Base-by-base conservation (phyloP, 495 filamentous ascomycete genomes). In the Glonium stellatum region DNA sequence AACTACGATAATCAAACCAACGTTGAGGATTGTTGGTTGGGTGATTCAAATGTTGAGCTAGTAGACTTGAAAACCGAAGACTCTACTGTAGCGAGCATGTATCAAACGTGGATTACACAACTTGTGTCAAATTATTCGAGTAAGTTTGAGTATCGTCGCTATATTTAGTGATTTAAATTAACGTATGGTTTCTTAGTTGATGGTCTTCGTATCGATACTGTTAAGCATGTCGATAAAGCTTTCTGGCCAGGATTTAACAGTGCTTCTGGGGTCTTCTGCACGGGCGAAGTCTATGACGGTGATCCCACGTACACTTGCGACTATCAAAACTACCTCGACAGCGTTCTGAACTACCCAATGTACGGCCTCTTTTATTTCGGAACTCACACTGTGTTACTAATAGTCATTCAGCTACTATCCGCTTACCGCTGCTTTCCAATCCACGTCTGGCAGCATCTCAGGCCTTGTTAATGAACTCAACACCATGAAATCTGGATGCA, bases 201-300 rank as follows among this genome's bases (percentile, higher is more conserved):
- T 62, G 89, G 72, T 4, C 78, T 95, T 37, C 84, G 89, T 21
- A 74, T 93, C 31, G 89, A 93, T 68, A 88, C 85, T 3, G 85
- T 82, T 19, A 84, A 83, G 63, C 82, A 95, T 61, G 84, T 90
- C 49, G 79, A 86, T 64, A 81, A 82, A 50, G 77, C 77, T 39
- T 92, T 91, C 74, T 92, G 82, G 79, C 67, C 82, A 0, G 78
- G 69, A 11, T 92, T 87, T 69, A 76, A 77, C 23, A 60, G 71
- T 15, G 84, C 86, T 36, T 84, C 87, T 0, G 87, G 85, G 15
- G 84, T 92, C 6, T 90, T 87, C 73, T 76, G 81, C 25, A 72
- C 86, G 3, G 87, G 88, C 0, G 89, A 92, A 65, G 82, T 90
- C 46, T 78, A 78, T 63, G 73, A 86, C 31, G 86, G 85, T 1